A percentile compares a stretch with the other conserved stretches of the same genome.
phyloP scores from a whole-genome alignment of 768 basidiomycete genomes.

The Boletellus ananiceps region DNA sequence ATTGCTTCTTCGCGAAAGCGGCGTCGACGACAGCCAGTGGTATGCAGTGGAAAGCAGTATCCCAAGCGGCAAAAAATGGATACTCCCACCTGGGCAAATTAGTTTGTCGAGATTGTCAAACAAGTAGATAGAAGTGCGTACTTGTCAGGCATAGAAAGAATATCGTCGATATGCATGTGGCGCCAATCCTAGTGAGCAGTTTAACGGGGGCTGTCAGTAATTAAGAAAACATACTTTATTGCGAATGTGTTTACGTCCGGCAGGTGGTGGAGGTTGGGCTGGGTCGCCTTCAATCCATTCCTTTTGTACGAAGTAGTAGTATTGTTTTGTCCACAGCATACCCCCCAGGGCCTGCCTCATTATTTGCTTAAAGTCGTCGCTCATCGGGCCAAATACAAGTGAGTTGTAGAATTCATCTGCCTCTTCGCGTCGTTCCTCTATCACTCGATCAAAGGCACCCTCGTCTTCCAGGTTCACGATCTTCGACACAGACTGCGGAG shows the following conservation, averaged over 20 bases:
- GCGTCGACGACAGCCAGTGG: slow-evolving; percentile 96
- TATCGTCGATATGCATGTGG: slow-evolving; percentile 92
- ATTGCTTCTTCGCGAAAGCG: slow-evolving; percentile 93
- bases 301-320: slow-evolving; percentile 92
- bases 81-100: slow-evolving; percentile 78
- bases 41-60: slow-evolving; percentile 99
- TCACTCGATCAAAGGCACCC: slow-evolving; percentile 76
- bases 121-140: slow-evolving; percentile 31
- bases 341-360: slow-evolving; percentile 95
- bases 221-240: slow-evolving; percentile 56
- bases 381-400: slow-evolving; percentile 78
- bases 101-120: slow-evolving; percentile 3
- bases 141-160: slow-evolving; percentile 99
- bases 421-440: slow-evolving; percentile 89
- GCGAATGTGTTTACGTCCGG: slow-evolving; percentile 76
- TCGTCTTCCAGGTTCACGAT: slow-evolving; percentile 86
- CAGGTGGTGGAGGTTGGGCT: slow-evolving; percentile 90
- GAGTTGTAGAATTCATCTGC: slow-evolving; percentile 93
- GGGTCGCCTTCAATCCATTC: slow-evolving; percentile 97
- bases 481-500: slow-evolving; percentile 65
- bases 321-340: slow-evolving; percentile 99
- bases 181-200: slow-evolving; percentile 71
- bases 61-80: slow-evolving; percentile 98
- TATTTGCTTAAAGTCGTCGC: slow-evolving; percentile 90
- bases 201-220: background rate